These are phyloP conservation scores for Mucor ambiguus DNA, from an alignment of 371 early-diverging fungal genomes.

Conservation along the genomic window DNA sequence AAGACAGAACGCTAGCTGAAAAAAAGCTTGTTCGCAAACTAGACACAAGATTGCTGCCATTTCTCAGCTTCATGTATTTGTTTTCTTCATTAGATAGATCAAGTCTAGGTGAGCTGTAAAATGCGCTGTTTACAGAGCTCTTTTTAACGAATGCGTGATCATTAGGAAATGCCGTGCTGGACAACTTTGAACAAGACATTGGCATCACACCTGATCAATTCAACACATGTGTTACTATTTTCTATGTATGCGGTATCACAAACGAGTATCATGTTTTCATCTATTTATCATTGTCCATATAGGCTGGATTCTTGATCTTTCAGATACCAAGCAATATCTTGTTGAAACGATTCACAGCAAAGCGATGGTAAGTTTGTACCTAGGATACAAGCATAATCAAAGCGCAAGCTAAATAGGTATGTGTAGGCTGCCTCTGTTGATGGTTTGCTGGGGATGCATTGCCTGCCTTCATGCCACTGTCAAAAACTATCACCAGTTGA, in stretches of 20 bases:
- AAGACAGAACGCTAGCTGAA: constrained; percentile 11
- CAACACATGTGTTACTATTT: constrained; percentile 48
- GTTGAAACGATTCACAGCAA: constrained; percentile 42
- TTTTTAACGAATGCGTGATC: neutral
- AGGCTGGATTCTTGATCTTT: constrained; percentile 48
- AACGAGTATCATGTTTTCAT: neutral
- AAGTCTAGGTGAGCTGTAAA: constrained; percentile 39
- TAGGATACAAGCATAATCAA: too few species aligned
- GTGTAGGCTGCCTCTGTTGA: constrained; percentile 44
- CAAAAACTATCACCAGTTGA: constrained; percentile 30
- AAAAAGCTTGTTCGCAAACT: constrained; percentile 44
- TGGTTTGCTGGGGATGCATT: constrained; percentile 46
- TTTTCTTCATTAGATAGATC: constrained; percentile 56
- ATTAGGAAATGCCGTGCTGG: constrained; percentile 49
- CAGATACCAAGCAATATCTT: constrained; percentile 54
- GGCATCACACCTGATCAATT: constrained; percentile 51
- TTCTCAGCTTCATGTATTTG: constrained; percentile 54
- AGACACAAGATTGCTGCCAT: constrained; percentile 49
- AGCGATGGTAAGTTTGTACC: constrained; percentile 30
- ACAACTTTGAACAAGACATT: constrained; percentile 51
- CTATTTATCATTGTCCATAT: neutral
- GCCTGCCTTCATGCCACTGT: constrained; percentile 43
- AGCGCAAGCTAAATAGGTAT: too few species aligned
- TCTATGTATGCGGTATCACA: constrained; percentile 31
- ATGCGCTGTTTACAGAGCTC: neutral